phyloP scores from a whole-genome alignment of 345 rosid species.

The Aegle marmelos region DNA sequence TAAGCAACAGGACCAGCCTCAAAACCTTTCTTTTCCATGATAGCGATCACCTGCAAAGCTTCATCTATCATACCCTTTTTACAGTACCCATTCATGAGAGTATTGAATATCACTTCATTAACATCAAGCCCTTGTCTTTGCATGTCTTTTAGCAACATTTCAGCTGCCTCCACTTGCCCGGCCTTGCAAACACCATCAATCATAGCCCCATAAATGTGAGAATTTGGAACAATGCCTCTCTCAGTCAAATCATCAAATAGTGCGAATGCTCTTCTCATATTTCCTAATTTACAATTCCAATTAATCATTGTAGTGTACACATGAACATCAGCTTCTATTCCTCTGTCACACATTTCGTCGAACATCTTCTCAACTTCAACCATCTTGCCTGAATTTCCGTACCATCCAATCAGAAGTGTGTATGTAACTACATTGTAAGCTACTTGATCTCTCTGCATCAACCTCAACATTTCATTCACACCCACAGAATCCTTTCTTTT shows the following conservation, averaged over 20 bases:
- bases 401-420: conserved; percentile 51
- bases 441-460: conserved; percentile 57
- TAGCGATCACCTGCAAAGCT: conserved; percentile 41
- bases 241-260: conserved; percentile 75
- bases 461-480: conserved; percentile 47
- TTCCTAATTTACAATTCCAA: conserved; percentile 53
- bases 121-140: conserved; percentile 50
- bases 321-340: conserved; percentile 46
- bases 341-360: conserved; percentile 68
- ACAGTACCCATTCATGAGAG: conserved; percentile 71
- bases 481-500: conserved; percentile 48
- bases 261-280: conserved; percentile 54
- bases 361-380: conserved; percentile 63
- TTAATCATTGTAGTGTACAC: conserved; percentile 61
- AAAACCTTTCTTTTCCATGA: conserved; percentile 76
- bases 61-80: conserved; percentile 65
- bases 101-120: conserved; percentile 60
- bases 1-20: conserved; percentile 55
- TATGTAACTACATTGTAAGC: conserved; percentile 56
- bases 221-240: conserved; percentile 58
- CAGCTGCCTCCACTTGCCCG: conserved; percentile 77
- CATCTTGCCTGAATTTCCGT: conserved; percentile 35
- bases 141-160: conserved; percentile 66
- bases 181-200: conserved; percentile 76
- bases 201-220: conserved; percentile 67